Base-by-base conservation (phyloP, 1,139 yeast genomes). In the Candida gigantensis region DNA sequence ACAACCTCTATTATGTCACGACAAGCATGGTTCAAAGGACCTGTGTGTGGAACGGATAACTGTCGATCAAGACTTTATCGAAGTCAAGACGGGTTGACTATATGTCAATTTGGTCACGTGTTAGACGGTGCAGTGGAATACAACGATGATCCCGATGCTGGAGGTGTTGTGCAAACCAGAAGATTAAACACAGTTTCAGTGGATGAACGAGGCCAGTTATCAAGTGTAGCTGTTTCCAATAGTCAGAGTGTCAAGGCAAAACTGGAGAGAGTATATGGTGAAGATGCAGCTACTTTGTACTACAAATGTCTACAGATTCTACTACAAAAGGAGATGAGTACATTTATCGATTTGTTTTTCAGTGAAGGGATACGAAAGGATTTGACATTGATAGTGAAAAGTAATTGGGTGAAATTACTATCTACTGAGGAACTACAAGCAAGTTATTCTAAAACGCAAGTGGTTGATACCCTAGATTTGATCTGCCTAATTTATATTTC, bases 71-170 rank as follows among this genome's bases (percentile, higher is more conserved):
- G 80, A 33, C 72, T 82, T 35, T 92, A 87, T 77, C 72, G 84
- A 35, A 61, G 75, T 24, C 66, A 78, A 7, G 88, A 85, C 52
- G 97, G 97, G 17, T 77, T 77, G 38, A 74, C 81, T 40, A 81
- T 88, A 15, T 92, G 98, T 56, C 90, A 86, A 53, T 84, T 76
- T 53, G 97, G 97, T 2, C 98, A 92, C 62, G 88, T 89, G 13
- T 77, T 78, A 59, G 92, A 84, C 46, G 90, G 92, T 28, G 85
- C 82, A 44, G 59, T 85, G 24, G 95, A 88, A 56, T 71, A 78
- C 49, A 83, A 84, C 45, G 90, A 84, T 51, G 92, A 84, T 50
- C 96, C 85, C 29, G 88, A 79, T 24, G 87, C 80, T 38, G 78
- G 70, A 33, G 57, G 59, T 11, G 57, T 55, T 30, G 69, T 69